A percentile compares a stretch with the other conserved stretches of the same genome.
phyloP scores from a whole-genome alignment of 2,329 filamentous ascomycete genomes.

The Colletotrichum falcatum region DNA sequence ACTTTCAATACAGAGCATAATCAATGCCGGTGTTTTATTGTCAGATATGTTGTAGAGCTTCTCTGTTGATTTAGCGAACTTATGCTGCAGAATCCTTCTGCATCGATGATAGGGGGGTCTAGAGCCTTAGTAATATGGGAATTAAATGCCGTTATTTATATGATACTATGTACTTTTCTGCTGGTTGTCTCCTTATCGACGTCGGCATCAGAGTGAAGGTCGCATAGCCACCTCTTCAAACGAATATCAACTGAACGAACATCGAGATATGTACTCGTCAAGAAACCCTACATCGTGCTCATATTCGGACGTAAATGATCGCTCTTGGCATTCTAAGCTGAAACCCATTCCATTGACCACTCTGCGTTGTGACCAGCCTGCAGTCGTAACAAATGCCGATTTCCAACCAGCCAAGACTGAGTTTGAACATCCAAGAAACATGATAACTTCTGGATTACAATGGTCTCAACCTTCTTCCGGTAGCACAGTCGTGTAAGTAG shows the following conservation, averaged over 20 bases:
- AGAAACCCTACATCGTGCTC: not conserved
- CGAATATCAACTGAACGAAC: not conserved
- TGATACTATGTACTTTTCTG: too few species aligned
- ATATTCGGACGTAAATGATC: accelerated
- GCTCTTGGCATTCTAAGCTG: not conserved
- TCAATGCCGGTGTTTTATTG: too few species aligned
- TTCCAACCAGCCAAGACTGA: not conserved
- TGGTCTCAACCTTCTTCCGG: not conserved
- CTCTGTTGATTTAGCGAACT: too few species aligned
- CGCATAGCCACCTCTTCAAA: not conserved
- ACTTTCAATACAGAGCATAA: too few species aligned
- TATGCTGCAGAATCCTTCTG: too few species aligned
- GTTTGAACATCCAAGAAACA: not conserved
- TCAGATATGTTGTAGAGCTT: too few species aligned
- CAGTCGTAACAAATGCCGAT: not conserved
- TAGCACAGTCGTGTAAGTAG: not conserved
- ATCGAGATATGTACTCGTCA: not conserved
- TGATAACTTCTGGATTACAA: accelerated
- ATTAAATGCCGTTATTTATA: too few species aligned
- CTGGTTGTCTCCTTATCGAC: too few species aligned
- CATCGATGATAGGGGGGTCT: too few species aligned
- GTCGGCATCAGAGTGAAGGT: too few species aligned
- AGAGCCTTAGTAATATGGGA: too few species aligned
- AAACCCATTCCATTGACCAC: not conserved
- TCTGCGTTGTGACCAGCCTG: not conserved